Evolutionary conservation across 1,139 yeast species (phyloP), one percentile per base, ranked within the genome.

Genomic region (Blastobotrys apis): DNA sequence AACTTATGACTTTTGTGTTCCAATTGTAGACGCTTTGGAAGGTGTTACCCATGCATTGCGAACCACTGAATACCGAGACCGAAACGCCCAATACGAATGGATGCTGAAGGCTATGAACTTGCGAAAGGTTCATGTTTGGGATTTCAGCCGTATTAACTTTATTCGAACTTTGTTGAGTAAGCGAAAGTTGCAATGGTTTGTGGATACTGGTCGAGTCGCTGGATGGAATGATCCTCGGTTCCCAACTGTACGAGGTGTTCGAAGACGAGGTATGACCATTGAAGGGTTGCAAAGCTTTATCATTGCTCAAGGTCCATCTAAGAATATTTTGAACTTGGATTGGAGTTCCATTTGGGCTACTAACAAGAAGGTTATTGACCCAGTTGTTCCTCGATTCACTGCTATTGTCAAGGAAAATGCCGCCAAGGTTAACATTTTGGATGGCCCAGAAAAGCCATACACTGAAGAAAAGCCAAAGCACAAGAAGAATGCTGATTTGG

Each of bases 221-320:
- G 88, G 87, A 70, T 92, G 98, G 98, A 96, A 90, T 63, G 98
- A 92, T 69, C 97, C 98, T 59, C 79, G 98, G 68, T 92, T 92
- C 88, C 98, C 98, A 56, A 92, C 98, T 39, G 95, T 90, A 34
- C 81, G 96, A 70, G 97, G 97, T 73, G 96, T 90, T 45, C 85
- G 97, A 75, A 82, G 97, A 77, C 84, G 98, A 74, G 98, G 98
- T 74, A 92, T 92, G 97, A 81, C 96, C 37, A 94, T 92, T 53
- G 97, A 92, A 71, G 97, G 97, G 55, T 79, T 92, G 66, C 80
- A 92, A 68, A 84, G 84, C 73, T 92, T 90, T 60, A 85, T 92
- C 57, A 75, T 92, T 53, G 77, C 95, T 43, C 97, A 92, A 73
- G 98, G 98, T 62, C 97, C 98, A 37, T 88, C 97, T 41, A 86